Conservation (phyloP, 2,329 filamentous ascomycete genomes). For the Trichoderma pleuroti region DNA sequence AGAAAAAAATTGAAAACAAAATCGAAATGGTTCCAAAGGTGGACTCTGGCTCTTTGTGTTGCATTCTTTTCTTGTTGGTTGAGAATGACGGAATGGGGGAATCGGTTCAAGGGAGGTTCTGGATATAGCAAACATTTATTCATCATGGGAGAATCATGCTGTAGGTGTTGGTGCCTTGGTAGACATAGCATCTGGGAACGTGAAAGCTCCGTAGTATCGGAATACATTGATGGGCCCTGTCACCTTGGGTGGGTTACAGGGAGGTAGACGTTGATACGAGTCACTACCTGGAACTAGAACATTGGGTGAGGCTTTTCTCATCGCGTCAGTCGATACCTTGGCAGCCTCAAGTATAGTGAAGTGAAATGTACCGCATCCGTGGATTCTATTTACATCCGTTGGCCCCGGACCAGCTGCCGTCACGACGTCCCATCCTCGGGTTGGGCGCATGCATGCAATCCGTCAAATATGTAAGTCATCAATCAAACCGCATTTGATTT, state of each 20-base stretch:
- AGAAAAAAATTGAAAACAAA: not conserved
- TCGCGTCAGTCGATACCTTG: not conserved
- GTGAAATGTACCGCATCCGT: not conserved
- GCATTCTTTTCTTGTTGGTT: not conserved
- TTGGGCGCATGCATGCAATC: not conserved
- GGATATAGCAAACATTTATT: not conserved
- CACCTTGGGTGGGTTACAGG: not conserved
- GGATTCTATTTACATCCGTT: not conserved
- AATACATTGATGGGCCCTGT: not conserved
- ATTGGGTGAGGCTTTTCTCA: not conserved
- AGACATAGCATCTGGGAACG: not conserved
- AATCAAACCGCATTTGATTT: not conserved
- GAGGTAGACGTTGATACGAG: not conserved
- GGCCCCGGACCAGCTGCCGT: not conserved
- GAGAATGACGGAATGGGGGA: not conserved
- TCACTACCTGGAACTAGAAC: not conserved
- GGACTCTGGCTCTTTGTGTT: too few species aligned
- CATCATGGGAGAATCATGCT: not conserved
- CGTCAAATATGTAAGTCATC: slow-evolving; percentile 6
- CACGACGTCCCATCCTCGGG: not conserved
- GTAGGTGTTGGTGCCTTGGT: not conserved
- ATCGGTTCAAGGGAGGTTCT: not conserved
- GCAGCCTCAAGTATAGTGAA: not conserved
- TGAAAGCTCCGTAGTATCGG: not conserved
- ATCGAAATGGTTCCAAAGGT: too few species aligned